Evolutionary conservation across 345 rosid species (phyloP).

Genomic region (Leavenworthia alabamica): DNA sequence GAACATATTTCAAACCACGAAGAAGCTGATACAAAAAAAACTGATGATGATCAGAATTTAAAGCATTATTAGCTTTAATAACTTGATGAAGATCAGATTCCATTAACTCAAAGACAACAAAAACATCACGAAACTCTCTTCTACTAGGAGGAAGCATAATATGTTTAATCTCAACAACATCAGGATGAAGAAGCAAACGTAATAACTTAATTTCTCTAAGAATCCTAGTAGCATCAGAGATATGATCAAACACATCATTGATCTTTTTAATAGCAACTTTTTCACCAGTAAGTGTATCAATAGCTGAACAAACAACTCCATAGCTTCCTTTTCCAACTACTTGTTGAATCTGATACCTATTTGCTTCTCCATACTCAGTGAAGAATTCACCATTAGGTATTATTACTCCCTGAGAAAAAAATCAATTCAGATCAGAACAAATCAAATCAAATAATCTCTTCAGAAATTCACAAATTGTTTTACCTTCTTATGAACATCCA

Average conservation of each 20-base stretch:
- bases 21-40: constrained; percentile 97
- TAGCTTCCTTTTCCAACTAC: constrained; percentile 96
- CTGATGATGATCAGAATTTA: constrained; percentile 83
- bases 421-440: too few species aligned
- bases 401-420: constrained; percentile 47
- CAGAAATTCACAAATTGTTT: too few species aligned
- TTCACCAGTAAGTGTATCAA: constrained; percentile 78
- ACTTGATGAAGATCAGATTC: constrained; percentile 98
- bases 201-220: constrained; percentile 89
- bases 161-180: constrained; percentile 84
- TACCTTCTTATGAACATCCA: constrained; percentile 77
- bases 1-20: constrained; percentile 82
- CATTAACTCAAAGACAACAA: constrained; percentile 92
- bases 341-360: constrained; percentile 79
- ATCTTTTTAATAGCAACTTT: constrained; percentile 91
- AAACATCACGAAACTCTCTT: constrained; percentile 82
- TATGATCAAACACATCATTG: constrained; percentile 89
- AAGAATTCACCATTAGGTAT: constrained; percentile 63
- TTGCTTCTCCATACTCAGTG: constrained; percentile 97
- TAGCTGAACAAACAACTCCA: constrained; percentile 87
- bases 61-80: constrained; percentile 85
- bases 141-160: constrained; percentile 97
- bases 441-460: too few species aligned
- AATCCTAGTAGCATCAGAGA: constrained; percentile 92
- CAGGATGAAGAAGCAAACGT: constrained; percentile 86